phyloP scores from a whole-genome alignment of 768 basidiomycete species.

The Mycena maculata region DNA sequence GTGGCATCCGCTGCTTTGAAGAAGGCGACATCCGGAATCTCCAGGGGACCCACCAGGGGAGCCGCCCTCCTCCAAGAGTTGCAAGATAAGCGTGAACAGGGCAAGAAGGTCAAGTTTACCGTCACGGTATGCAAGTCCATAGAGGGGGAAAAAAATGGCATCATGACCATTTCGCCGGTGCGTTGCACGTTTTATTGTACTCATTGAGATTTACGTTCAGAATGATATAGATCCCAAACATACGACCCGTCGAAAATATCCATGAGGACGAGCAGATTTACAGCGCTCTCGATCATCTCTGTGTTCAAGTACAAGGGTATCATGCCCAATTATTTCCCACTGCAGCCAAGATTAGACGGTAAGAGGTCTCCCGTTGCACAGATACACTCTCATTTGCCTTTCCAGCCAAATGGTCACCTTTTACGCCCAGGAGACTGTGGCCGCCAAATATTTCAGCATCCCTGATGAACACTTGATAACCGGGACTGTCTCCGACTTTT shows the following conservation, averaged over 20 bases:
- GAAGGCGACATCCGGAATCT: constrained; percentile 1
- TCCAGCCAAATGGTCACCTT: constrained; percentile 9
- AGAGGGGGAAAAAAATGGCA: neutral
- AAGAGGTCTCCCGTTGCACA: neutral
- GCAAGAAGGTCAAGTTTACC: constrained; percentile 10
- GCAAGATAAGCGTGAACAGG: constrained; percentile 15
- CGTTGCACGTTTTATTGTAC: too few species aligned
- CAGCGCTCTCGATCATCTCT: neutral
- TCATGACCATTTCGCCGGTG: neutral
- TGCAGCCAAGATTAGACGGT: constrained; percentile 9
- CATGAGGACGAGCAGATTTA: constrained; percentile 2
- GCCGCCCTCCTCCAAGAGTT: constrained; percentile 3
- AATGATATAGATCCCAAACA: neutral
- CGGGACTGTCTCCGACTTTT: constrained; percentile 17
- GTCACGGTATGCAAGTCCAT: neutral
- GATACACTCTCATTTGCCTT: too few species aligned
- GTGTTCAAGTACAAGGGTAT: neutral
- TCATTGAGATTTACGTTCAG: neutral
- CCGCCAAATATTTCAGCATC: neutral
- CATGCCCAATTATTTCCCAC: neutral
- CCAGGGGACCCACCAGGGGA: neutral
- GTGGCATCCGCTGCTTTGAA: too few species aligned
- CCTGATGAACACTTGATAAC: neutral
- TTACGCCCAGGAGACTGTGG: constrained; percentile 2
- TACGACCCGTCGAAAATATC: constrained; percentile 1